Evolutionary conservation across 805 yeast genomes (phyloP), one percentile per base, ranked within the genome.

Genomic region (Lipomyces orientalis): DNA sequence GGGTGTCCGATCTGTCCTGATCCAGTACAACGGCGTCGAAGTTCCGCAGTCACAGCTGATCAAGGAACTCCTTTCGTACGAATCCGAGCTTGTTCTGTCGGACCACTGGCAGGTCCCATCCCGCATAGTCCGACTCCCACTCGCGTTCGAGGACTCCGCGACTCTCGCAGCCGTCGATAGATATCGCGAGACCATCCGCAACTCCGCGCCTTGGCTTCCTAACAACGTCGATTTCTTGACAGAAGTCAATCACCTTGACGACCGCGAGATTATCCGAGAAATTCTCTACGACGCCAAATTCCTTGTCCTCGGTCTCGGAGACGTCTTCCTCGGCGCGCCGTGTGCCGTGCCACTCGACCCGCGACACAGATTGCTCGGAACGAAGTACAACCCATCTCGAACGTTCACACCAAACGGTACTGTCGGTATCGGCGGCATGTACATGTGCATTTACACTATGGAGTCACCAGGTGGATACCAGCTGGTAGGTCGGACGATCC

Each of bases 391-490:
- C 77, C 99, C 99, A 52, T 90, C 97, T 14, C 87, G 99, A 83
- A 91, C 98, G 0, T 93, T 85, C 82, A 94, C 99, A 1, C 97
- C 97, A 52, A 91, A 92, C 76, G 99, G 99, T 73, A 90, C 95
- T 49, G 98, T 94, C 69, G 99, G 99, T 76, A 89, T 95, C 77
- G 99, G 99, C 71, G 98, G 99, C 74, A 92, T 90, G 91, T 95
- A 93, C 84, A 93, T 94, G 98, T 94, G 98, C 82, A 93, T 94
- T 74, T 94, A 94, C 80, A 92, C 98, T 39, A 93, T 94, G 94
- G 96, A 92, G 73, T 92, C 97, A 33, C 99, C 99, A 59, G 99
- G 99, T 81, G 99, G 99, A 39, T 94, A 94, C 80, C 98, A 94
- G 81, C 85, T 94, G 74, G 94, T 93, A 70, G 99, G 98, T 65